These are phyloP conservation scores for Cetraspora pellucida DNA, from an alignment of 192 early-diverging fungal species.

Conservation along the genomic window DNA sequence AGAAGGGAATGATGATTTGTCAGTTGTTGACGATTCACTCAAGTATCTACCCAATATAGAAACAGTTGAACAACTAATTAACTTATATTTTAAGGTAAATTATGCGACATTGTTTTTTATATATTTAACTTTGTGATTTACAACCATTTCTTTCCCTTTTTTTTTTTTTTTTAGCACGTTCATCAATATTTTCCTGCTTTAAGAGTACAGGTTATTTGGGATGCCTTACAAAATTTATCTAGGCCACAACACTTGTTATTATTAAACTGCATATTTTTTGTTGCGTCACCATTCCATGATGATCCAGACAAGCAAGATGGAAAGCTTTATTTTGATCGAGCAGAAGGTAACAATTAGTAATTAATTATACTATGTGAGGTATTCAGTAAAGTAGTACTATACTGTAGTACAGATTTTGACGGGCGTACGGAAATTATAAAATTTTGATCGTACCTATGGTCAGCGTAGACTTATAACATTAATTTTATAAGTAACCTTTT, in stretches of 20 bases:
- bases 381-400: too few relatives aligned
- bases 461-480: too few relatives aligned
- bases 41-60: conserved; percentile 5
- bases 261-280: conserved; percentile 26
- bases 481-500: too few relatives aligned
- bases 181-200: conserved; percentile 26
- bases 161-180: conserved; percentile 23
- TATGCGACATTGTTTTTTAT: not conserved
- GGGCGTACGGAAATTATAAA: too few relatives aligned
- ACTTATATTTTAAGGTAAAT: conserved; percentile 14
- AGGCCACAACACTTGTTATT: conserved; percentile 24
- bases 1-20: not conserved
- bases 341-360: conserved; percentile 13
- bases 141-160: not conserved
- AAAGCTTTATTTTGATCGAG: conserved; percentile 25
- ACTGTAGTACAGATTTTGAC: too few relatives aligned
- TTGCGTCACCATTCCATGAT: conserved; percentile 21
- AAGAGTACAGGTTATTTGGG: not conserved
- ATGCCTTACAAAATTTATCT: conserved; percentile 4
- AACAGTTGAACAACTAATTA: not conserved
- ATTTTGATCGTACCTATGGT: too few relatives aligned
- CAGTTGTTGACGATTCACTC: conserved; percentile 18
- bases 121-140: not conserved
- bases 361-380: too few relatives aligned
- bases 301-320: conserved; percentile 20